Conservation (phyloP, 2,329 filamentous ascomycete species). For the Plenodomus lindquistii region DNA sequence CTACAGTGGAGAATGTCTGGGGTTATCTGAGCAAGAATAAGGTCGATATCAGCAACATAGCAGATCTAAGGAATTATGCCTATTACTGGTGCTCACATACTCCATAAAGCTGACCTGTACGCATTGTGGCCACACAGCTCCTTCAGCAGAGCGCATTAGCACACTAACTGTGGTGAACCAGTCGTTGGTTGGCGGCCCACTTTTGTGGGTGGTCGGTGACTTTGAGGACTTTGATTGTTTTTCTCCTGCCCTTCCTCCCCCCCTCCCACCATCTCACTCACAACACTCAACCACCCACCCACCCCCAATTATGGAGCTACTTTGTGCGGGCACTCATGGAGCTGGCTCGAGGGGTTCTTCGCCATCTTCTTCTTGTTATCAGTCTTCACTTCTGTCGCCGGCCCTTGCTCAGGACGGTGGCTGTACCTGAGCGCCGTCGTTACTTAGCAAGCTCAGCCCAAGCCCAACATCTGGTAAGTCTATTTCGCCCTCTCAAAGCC, state of each 20-base stretch:
- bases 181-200: neutral
- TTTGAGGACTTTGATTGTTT: neutral
- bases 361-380: no score
- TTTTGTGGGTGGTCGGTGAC: no score
- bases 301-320: neutral
- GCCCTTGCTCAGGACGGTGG: neutral
- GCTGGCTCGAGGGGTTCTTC: no score
- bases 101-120: neutral
- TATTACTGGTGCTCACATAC: no score
- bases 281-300: neutral
- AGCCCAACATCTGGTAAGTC: neutral
- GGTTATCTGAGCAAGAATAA: no score
- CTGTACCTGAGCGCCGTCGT: neutral
- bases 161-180: neutral
- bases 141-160: neutral
- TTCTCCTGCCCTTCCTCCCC: neutral
- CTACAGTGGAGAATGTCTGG: no score
- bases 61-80: no score
- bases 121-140: neutral
- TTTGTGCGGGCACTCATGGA: no score
- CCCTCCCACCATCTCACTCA: neutral
- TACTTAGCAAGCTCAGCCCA: neutral
- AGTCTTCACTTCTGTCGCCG: neutral
- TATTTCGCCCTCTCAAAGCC: neutral
- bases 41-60: no score